Conservation (phyloP, 192 early-diverging fungal genomes). For the Phycomyces nitens region DNA sequence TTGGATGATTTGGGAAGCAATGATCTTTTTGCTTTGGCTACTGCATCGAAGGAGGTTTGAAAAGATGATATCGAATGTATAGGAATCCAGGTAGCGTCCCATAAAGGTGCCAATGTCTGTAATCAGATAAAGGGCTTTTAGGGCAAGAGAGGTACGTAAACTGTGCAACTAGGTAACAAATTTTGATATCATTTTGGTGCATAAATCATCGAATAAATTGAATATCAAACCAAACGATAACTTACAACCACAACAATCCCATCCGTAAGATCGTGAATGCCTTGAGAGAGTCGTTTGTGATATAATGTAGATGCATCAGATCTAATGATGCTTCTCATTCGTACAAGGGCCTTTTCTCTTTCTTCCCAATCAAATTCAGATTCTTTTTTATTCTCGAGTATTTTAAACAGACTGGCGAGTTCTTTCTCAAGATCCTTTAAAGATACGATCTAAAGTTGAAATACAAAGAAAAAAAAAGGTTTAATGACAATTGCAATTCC, state of each 20-base stretch:
- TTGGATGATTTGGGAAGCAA: constrained; percentile 14
- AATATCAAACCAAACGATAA: neutral
- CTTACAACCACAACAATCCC: constrained; percentile 25
- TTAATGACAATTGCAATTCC: too few species aligned
- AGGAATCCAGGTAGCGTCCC: constrained; percentile 25
- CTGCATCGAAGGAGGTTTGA: constrained; percentile 25
- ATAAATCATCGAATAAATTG: neutral
- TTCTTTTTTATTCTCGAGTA: constrained; percentile 31
- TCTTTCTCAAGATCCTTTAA: constrained; percentile 19
- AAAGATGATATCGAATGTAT: constrained; percentile 33
- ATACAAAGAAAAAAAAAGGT: too few species aligned
- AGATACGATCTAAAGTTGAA: constrained; percentile 10
- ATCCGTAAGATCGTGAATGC: constrained; percentile 10
- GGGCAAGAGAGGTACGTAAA: constrained; percentile 34
- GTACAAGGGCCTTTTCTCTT: constrained; percentile 19
- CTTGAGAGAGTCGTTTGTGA: constrained; percentile 9
- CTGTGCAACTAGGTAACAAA: constrained; percentile 29
- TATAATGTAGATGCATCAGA: constrained; percentile 7
- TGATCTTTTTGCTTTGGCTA: constrained; percentile 27
- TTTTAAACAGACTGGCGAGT: constrained; percentile 2
- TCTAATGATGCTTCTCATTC: constrained; percentile 16
- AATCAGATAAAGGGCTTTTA: constrained; percentile 21
- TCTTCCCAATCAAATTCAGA: constrained; percentile 33
- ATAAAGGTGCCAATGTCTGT: constrained; percentile 25
- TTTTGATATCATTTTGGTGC: neutral